Evolutionary conservation across 306 rosid genomes (phyloP).

Genomic region (Glycyrrhiza uralensis): DNA sequence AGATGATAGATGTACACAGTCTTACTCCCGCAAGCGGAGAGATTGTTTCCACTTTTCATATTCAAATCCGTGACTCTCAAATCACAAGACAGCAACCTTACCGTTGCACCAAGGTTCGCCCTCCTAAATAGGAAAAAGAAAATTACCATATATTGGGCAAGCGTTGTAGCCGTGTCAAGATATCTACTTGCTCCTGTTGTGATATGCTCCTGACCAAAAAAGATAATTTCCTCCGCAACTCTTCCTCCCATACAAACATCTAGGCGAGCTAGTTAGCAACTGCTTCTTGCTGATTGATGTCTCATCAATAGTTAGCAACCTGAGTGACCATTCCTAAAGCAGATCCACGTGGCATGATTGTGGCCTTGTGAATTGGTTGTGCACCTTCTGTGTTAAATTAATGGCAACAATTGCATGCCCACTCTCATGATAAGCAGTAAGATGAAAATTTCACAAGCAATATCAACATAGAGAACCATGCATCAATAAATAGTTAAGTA

Average conservation of each 20-base stretch:
- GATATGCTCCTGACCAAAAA: conserved; percentile 79
- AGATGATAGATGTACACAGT: no score
- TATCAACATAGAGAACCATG: background rate
- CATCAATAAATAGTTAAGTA: background rate
- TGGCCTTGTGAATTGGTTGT: conserved; percentile 97
- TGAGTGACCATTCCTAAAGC: conserved; percentile 99
- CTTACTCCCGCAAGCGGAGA: no score
- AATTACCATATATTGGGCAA: conserved; percentile 94
- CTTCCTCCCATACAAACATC: conserved; percentile 99
- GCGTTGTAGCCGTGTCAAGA: conserved; percentile 82
- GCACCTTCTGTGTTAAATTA: conserved; percentile 93
- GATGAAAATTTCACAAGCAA: conserved; percentile 50
- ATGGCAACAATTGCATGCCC: conserved; percentile 98
- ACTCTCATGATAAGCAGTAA: conserved; percentile 96
- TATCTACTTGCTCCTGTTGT: conserved; percentile 99
- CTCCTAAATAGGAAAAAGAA: no score
- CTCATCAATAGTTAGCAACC: conserved; percentile 89
- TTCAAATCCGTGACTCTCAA: no score
- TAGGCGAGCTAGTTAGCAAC: conserved; percentile 90
- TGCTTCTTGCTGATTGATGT: conserved; percentile 97
- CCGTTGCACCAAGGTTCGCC: no score
- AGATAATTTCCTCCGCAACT: conserved; percentile 95
- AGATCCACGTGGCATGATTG: conserved; percentile 98
- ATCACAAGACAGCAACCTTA: no score
- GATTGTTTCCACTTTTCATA: no score